Evolutionary conservation across 805 yeast species (phyloP).

Genomic region (Wickerhamiella allomyrinae): DNA sequence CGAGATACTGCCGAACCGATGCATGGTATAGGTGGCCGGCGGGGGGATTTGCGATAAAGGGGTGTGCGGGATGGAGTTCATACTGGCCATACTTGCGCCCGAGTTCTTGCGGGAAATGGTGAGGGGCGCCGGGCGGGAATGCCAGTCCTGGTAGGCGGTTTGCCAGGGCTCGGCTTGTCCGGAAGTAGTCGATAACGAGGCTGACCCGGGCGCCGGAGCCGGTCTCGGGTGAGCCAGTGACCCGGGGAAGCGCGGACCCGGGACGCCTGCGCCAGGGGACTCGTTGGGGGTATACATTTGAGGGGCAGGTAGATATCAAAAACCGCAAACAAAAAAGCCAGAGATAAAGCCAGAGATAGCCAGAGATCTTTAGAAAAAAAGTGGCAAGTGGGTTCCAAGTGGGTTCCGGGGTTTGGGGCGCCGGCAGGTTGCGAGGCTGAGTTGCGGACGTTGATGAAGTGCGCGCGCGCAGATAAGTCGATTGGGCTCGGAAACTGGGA

Average conservation of each 20-base stretch:
- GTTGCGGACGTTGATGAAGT: no score
- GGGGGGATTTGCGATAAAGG: slow-evolving; percentile 16
- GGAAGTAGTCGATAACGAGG: background rate
- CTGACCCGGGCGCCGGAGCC: background rate
- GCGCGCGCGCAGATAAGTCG: no score
- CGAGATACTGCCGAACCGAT: slow-evolving; percentile 20
- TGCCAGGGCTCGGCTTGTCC: background rate
- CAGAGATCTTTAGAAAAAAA: no score
- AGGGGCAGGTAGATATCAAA: no score
- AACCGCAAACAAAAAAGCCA: no score
- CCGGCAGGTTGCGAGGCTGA: no score
- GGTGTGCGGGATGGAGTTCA: slow-evolving; percentile 17
- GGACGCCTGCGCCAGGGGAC: background rate
- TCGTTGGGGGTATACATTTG: background rate
- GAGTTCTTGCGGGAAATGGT: background rate
- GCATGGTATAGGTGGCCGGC: slow-evolving; percentile 8
- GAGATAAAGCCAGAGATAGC: no score
- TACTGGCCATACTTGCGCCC: background rate
- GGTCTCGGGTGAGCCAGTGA: background rate
- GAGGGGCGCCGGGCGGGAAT: background rate
- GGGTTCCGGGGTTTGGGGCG: no score
- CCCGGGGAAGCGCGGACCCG: background rate
- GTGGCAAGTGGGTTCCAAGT: no score
- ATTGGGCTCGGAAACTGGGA: no score
- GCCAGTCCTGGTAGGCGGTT: background rate